These are phyloP conservation scores for Medicago truncatula DNA, from an alignment of 306 rosid species.

Conservation along the genomic window DNA sequence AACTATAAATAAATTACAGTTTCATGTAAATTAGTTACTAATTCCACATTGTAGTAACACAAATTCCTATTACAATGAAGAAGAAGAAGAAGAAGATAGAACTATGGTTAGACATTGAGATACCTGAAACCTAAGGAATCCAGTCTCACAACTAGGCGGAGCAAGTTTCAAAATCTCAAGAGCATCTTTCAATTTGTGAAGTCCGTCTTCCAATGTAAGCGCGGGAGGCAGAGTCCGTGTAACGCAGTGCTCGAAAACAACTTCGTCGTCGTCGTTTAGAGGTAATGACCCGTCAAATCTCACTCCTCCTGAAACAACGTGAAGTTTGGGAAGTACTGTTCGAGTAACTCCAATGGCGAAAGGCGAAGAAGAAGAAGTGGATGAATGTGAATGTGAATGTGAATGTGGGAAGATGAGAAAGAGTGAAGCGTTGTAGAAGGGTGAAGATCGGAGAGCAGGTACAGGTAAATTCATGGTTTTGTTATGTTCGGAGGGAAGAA, in stretches of 20 bases:
- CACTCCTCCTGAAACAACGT: conserved; percentile 43
- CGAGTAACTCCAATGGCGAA: not conserved
- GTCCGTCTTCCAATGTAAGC: conserved; percentile 73
- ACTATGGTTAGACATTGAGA: not conserved
- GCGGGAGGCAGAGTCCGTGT: conserved; percentile 73
- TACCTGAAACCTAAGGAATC: conserved; percentile 85
- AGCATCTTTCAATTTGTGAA: conserved; percentile 65
- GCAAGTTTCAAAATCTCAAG: conserved; percentile 59
- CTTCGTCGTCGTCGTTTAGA: conserved; percentile 39
- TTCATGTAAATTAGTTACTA: not conserved
- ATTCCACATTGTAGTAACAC: not conserved
- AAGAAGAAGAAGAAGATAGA: not conserved
- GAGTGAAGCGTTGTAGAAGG: conserved; percentile 1
- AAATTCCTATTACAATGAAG: not conserved
- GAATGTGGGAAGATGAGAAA: conserved; percentile 1
- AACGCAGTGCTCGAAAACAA: conserved; percentile 72
- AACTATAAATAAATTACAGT: not conserved
- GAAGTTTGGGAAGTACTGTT: not conserved
- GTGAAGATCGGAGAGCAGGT: not conserved
- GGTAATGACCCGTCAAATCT: conserved; percentile 48
- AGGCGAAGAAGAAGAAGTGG: not conserved
- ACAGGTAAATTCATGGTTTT: not conserved
- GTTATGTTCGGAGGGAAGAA: not conserved
- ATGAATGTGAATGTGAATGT: conserved; percentile 13
- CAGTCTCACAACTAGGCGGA: conserved; percentile 60